phyloP scores from a whole-genome alignment of 495 filamentous ascomycete species.

The Peziza echinospora region DNA sequence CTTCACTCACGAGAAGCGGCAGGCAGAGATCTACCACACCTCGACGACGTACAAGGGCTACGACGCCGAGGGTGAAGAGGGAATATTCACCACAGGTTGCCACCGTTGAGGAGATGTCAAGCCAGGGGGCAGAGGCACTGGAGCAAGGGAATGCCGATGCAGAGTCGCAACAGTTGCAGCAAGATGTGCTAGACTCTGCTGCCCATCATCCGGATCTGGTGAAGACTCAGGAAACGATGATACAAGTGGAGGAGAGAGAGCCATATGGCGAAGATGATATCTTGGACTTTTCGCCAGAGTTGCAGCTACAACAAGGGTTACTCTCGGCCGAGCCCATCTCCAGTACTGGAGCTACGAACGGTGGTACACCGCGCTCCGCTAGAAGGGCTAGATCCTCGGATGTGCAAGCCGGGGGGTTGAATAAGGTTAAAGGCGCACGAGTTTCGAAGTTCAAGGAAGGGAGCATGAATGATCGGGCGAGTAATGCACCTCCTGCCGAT shows the following conservation, averaged over 20 bases:
- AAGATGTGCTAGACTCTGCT: no score
- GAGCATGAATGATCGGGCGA: background rate
- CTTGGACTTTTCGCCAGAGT: background rate
- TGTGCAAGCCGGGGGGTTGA: background rate
- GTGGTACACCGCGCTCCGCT: background rate
- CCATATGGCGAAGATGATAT: background rate
- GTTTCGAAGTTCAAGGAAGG: background rate
- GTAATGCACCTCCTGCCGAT: background rate
- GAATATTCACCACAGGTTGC: no score
- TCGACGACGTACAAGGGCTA: no score
- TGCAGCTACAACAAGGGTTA: no score
- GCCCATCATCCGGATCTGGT: background rate
- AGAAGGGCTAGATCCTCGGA: background rate
- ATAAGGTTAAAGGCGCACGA: background rate
- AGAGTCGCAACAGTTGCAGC: no score
- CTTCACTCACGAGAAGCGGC: no score
- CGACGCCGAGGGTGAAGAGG: no score
- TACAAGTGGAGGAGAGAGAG: background rate
- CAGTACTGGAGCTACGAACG: background rate
- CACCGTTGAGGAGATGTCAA: no score
- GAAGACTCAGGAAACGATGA: background rate
- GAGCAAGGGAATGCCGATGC: no score
- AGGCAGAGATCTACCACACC: no score
- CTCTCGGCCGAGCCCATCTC: background rate
- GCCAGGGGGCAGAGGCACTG: no score